These are phyloP conservation scores for Thoreauomyces humboldtii DNA, from an alignment of 192 early-diverging fungal species.

Conservation along the genomic window DNA sequence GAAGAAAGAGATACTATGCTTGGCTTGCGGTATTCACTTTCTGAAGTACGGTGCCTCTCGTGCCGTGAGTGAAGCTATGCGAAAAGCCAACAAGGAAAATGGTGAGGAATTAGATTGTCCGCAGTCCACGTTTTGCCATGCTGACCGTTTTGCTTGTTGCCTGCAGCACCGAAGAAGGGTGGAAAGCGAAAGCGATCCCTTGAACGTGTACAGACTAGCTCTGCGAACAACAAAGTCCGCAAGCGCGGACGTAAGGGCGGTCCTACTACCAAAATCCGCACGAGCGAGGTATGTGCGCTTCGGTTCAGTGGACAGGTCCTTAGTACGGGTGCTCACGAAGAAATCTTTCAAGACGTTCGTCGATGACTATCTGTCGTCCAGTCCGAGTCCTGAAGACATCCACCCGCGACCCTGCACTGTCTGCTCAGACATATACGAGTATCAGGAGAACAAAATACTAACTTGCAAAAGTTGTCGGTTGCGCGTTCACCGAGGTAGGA, in stretches of 20 bases:
- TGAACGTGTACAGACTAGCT: no score
- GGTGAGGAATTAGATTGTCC: not conserved
- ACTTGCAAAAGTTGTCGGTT: conserved; percentile 15
- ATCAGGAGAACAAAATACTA: conserved; percentile 1
- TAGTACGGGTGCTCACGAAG: no score
- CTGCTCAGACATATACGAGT: conserved; percentile 17
- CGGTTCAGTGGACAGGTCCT: no score
- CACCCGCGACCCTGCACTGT: conserved; percentile 21
- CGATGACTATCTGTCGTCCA: no score
- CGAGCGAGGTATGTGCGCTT: no score
- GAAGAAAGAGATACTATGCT: conserved; percentile 29
- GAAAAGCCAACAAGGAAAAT: conserved; percentile 31
- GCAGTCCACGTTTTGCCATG: no score
- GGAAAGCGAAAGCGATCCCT: conserved; percentile 8
- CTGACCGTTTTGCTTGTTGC: not conserved
- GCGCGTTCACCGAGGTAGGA: conserved; percentile 24
- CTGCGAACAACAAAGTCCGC: no score
- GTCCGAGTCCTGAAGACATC: not conserved
- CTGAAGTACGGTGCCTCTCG: conserved; percentile 31
- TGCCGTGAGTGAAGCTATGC: conserved; percentile 22
- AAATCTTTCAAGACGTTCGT: no score
- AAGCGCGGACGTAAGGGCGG: no score
- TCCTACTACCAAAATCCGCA: no score
- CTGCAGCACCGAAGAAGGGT: conserved; percentile 1
- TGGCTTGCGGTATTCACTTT: conserved; percentile 29